A percentile compares a stretch with the other conserved stretches of the same genome.
Evolutionary conservation across 352 stramenopile genomes (phyloP).

Genomic region (Phytophthora agathidicida): DNA sequence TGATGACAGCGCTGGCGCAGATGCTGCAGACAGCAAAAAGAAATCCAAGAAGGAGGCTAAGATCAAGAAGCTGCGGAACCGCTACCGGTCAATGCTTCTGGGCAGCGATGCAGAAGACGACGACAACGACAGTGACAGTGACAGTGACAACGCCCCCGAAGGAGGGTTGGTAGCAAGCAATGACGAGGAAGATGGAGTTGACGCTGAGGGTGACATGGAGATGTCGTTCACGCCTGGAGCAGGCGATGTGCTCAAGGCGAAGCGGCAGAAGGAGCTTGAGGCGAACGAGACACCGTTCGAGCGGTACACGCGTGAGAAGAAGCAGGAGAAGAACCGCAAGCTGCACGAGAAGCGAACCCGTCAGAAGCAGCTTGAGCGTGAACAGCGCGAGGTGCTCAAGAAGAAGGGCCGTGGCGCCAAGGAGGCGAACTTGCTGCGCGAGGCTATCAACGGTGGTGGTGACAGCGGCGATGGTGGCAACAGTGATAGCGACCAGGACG

Average conservation of each 20-base stretch:
- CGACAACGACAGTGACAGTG: too few species aligned
- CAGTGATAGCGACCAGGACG: constrained; percentile 43
- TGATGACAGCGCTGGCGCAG: constrained; percentile 8
- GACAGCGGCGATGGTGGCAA: constrained; percentile 36
- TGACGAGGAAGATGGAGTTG: constrained; percentile 36
- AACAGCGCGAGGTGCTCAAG: constrained; percentile 74
- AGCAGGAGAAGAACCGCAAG: constrained; percentile 87
- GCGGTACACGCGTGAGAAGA: constrained; percentile 85
- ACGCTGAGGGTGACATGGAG: constrained; percentile 71
- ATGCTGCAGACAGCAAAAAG: constrained; percentile 39
- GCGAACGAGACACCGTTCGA: constrained; percentile 87
- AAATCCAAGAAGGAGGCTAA: constrained; percentile 67
- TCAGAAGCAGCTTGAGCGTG: constrained; percentile 66
- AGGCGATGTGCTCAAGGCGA: constrained; percentile 70
- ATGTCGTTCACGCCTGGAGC: constrained; percentile 83
- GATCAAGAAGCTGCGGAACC: constrained; percentile 82
- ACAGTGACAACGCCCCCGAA: constrained; percentile 28
- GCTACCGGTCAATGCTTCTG: constrained; percentile 81
- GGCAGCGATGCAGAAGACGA: constrained; percentile 77
- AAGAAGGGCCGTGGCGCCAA: constrained; percentile 54
- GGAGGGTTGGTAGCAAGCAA: constrained; percentile 33
- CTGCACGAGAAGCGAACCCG: constrained; percentile 73
- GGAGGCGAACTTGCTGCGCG: constrained; percentile 61
- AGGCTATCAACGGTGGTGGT: constrained; percentile 53
- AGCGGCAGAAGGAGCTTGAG: constrained; percentile 78